Evolutionary conservation across 495 filamentous ascomycete species (phyloP).

Genomic region (Xylaria castorea): DNA sequence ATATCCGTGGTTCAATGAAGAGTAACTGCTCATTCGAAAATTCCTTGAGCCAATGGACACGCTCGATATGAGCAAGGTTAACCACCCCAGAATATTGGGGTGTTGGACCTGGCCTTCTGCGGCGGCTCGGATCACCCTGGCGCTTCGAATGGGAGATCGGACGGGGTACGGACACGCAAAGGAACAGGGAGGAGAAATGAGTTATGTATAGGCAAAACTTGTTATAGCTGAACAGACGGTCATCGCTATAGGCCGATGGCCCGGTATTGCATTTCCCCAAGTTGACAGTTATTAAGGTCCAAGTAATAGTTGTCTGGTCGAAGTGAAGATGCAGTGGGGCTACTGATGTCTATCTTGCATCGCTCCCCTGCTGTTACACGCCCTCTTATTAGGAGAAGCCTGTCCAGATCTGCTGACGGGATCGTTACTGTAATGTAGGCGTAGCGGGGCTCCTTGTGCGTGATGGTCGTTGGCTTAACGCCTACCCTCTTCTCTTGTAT

Average conservation of each 20-base stretch:
- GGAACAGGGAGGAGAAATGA: slow-evolving; percentile 27
- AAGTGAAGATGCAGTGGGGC: slow-evolving; percentile 42
- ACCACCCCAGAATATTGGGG: slow-evolving; percentile 28
- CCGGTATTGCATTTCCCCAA: slow-evolving; percentile 19
- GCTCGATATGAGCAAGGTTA: slow-evolving; percentile 23
- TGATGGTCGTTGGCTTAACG: slow-evolving; percentile 35
- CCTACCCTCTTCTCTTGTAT: slow-evolving; percentile 28
- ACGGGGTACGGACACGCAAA: slow-evolving; percentile 16
- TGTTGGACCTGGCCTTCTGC: slow-evolving; percentile 27
- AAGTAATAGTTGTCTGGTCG: slow-evolving; percentile 35
- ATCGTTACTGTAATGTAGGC: slow-evolving; percentile 36
- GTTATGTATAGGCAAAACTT: slow-evolving; percentile 25
- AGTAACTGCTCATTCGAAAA: slow-evolving; percentile 18
- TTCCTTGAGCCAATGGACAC: slow-evolving; percentile 9
- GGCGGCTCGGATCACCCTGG: slow-evolving; percentile 30
- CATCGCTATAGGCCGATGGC: slow-evolving; percentile 18
- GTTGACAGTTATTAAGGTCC: slow-evolving; percentile 29
- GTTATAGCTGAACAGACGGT: slow-evolving; percentile 23
- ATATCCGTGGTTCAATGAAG: slow-evolving; percentile 7
- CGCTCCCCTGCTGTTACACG: slow-evolving; percentile 35
- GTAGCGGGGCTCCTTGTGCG: slow-evolving; percentile 42
- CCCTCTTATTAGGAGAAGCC: slow-evolving; percentile 39
- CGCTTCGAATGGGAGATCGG: slow-evolving; percentile 27
- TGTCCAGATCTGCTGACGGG: slow-evolving; percentile 45
- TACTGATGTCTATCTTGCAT: slow-evolving; percentile 41